Evolutionary conservation across 179 eudicot genomes (phyloP).

Genomic region (Carnegiea gigantea): DNA sequence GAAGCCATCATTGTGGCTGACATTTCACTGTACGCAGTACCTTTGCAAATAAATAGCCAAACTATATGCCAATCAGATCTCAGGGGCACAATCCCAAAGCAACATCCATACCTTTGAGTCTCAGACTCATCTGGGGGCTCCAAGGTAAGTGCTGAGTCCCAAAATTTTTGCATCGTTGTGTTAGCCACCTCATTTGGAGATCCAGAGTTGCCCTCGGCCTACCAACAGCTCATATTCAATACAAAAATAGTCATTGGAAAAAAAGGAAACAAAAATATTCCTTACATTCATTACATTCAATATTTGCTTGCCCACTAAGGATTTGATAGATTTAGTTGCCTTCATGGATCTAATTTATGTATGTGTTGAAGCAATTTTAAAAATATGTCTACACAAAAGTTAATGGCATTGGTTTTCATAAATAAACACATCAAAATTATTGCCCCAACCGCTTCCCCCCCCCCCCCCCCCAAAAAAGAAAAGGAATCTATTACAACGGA

Average conservation of each 20-base stretch:
- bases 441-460: too few species aligned
- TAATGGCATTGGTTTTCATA: too few species aligned
- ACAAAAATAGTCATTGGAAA: not conserved
- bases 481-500: not conserved
- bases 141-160: constrained; percentile 94
- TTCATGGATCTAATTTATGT: too few species aligned
- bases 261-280: not conserved
- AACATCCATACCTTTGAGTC: constrained; percentile 62
- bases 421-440: not conserved
- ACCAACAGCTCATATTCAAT: constrained; percentile 10
- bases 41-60: constrained; percentile 10
- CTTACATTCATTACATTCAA: not conserved
- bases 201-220: constrained; percentile 88
- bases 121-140: constrained; percentile 89
- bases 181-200: constrained; percentile 77
- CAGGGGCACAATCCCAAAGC: constrained; percentile 17
- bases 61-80: not conserved
- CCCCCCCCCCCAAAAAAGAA: not conserved
- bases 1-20: constrained; percentile 53
- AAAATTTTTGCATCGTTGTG: constrained; percentile 95
- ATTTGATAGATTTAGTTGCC: too few species aligned
- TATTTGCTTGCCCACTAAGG: not conserved
- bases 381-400: too few species aligned
- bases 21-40: constrained; percentile 62
- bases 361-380: too few species aligned